Conservation (phyloP, 1,284 basidiomycete species). For the Anthracocystis setariae region DNA sequence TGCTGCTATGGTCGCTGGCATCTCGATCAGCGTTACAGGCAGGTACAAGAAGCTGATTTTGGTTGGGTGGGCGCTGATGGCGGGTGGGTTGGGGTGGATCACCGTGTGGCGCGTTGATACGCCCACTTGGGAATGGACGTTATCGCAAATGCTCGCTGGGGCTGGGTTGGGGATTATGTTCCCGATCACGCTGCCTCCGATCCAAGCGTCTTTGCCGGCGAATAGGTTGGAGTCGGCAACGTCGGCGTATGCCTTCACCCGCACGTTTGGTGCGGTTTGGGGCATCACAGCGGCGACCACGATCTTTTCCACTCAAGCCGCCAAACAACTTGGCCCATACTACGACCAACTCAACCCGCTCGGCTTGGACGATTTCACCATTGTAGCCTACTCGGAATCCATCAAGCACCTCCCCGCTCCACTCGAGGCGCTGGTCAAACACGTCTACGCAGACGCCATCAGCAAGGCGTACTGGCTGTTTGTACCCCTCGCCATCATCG, state of each 20-base stretch:
- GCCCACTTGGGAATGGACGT: constrained; percentile 60
- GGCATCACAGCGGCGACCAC: constrained; percentile 50
- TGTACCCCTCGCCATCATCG: constrained; percentile 32
- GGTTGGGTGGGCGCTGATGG: constrained; percentile 63
- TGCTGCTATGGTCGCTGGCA: constrained; percentile 47
- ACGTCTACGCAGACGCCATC: constrained; percentile 32
- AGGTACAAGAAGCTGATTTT: constrained; percentile 64
- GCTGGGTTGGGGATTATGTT: constrained; percentile 48
- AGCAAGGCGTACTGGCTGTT: constrained; percentile 25
- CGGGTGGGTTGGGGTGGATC: constrained; percentile 60
- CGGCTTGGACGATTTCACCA: constrained; percentile 36
- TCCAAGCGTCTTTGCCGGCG: constrained; percentile 41
- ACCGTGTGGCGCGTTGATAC: constrained; percentile 68
- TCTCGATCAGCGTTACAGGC: constrained; percentile 53
- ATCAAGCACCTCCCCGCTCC: constrained; percentile 22
- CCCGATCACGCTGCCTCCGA: constrained; percentile 49
- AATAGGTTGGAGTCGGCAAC: constrained; percentile 41
- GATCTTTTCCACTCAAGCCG: constrained; percentile 40
- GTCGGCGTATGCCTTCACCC: constrained; percentile 46
- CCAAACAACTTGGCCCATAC: constrained; percentile 8
- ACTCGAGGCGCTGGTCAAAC: constrained; percentile 9
- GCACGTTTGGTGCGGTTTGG: constrained; percentile 51
- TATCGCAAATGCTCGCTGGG: constrained; percentile 62
- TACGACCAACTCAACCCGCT: constrained; percentile 24
- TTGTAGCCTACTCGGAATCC: constrained; percentile 26